Conservation (phyloP, 2,329 filamentous ascomycete species). For the Colletotrichum filicis region DNA sequence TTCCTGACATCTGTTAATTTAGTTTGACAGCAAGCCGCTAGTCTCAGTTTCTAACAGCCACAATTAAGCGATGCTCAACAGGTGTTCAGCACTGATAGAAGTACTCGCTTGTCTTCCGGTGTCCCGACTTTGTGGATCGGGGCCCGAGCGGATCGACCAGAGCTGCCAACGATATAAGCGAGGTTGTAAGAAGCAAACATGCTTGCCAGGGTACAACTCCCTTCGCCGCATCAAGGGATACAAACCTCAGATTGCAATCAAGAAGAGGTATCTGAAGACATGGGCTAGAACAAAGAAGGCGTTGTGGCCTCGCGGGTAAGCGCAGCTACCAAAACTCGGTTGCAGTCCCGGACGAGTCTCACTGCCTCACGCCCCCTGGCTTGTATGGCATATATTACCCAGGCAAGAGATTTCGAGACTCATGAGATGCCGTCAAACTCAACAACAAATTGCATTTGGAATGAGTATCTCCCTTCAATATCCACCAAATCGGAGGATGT, state of each 20-base stretch:
- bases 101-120: background rate
- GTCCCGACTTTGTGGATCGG: background rate
- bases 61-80: slow-evolving; percentile 11
- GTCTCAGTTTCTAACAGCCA: slow-evolving; percentile 19
- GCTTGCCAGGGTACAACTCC: background rate
- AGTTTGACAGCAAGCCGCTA: background rate
- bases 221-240: background rate
- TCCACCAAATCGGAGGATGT: background rate
- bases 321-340: background rate
- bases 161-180: background rate
- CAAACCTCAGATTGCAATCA: background rate
- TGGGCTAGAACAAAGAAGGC: background rate
- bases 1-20: background rate
- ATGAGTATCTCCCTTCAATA: background rate
- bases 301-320: background rate
- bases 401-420: slow-evolving; percentile 18
- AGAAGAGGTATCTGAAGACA: background rate
- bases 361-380: background rate
- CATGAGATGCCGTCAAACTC: background rate
- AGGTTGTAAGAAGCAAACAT: background rate
- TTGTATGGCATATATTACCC: background rate
- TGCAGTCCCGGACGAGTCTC: background rate
- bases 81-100: background rate
- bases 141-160: background rate
- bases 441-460: background rate